A percentile compares a stretch with the other conserved stretches of the same genome.
These are phyloP conservation scores for Penicillium sp. DNA, from an alignment of 2,329 filamentous ascomycete genomes.

Conservation along the genomic window DNA sequence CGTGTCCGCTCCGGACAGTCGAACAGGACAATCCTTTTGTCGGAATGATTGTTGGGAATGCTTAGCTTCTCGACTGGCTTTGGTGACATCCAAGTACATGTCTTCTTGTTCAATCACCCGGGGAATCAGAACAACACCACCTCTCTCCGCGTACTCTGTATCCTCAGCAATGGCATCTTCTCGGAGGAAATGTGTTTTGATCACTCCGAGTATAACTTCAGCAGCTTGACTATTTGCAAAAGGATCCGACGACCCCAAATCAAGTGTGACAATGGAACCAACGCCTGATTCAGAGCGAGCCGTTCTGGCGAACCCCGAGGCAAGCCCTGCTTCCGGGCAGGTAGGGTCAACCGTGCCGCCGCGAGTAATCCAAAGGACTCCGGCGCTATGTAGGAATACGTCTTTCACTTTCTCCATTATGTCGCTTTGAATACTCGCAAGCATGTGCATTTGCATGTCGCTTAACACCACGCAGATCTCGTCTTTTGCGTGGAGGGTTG, in stretches of 20 bases:
- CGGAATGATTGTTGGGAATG: slow-evolving; percentile 14
- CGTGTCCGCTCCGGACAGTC: neutral
- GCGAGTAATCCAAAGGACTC: slow-evolving; percentile 24
- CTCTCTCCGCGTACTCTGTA: slow-evolving; percentile 23
- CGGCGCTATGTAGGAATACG: slow-evolving; percentile 15
- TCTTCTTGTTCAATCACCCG: slow-evolving; percentile 18
- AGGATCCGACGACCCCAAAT: slow-evolving; percentile 15
- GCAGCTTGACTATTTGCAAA: slow-evolving; percentile 3
- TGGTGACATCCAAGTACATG: slow-evolving; percentile 6
- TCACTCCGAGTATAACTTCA: slow-evolving; percentile 10
- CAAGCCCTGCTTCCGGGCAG: slow-evolving; percentile 17
- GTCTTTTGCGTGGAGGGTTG: slow-evolving; percentile 6
- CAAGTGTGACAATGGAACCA: slow-evolving; percentile 22
- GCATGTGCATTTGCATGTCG: neutral
- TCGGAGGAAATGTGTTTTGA: slow-evolving; percentile 11
- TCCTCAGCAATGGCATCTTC: slow-evolving; percentile 10
- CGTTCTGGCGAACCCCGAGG: slow-evolving; percentile 24
- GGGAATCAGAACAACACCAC: slow-evolving; percentile 22
- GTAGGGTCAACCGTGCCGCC: slow-evolving; percentile 11
- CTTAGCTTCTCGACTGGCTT: neutral
- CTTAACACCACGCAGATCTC: slow-evolving; percentile 22
- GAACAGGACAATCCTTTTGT: slow-evolving; percentile 6
- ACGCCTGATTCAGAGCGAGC: slow-evolving; percentile 26
- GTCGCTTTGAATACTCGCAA: neutral
- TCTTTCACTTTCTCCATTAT: slow-evolving; percentile 14